Base-by-base conservation (phyloP, 2,329 filamentous ascomycete species). In the Alternaria hordeiaustralica region DNA sequence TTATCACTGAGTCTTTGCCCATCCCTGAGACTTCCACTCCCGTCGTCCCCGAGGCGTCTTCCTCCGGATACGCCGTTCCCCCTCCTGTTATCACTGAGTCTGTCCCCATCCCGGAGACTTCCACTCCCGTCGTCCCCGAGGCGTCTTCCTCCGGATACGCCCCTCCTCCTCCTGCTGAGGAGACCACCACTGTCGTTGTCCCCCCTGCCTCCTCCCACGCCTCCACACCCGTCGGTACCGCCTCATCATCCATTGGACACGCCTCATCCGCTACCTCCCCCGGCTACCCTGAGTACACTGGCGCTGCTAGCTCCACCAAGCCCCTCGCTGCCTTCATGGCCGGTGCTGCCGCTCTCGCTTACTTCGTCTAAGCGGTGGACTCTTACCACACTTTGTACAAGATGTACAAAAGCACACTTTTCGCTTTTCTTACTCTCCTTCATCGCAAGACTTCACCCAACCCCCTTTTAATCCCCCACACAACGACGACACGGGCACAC, bases 251-350 rank as follows among this genome's bases (percentile, higher is more conserved):
- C 64, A 9, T 46, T 54, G 30, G 43, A 60, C 23, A 53, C 13
- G 13, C 23, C 30, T 51, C 65, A 10, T 56, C 69, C 20, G 49
- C 61, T 6, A 63, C 68, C 36, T 56, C 62, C 9, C 58, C 62
- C 13, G 55, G 58, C 12, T 63, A 65, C 6, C 25, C 72, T 1
- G 57, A 71, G 66, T 75, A 62, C 69, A 75, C 71, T 62, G 73
- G 73, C 44, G 71, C 70, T 10, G 73, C 71, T n/a, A 54, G 41
- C 55, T 57, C 66, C 50, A 72, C 67, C 65, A 74, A 70, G 67
- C 72, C 71, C 23, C 45, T 74, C n/a, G 68, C 55, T 15, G 73
- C 67, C 44, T 58, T 76, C 41, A 54, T 74, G 25, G 72, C 67
- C 61, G 73, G 69, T 61, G 72, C 69, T 15, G 56, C 69, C 21